phyloP scores from a whole-genome alignment of 1,284 basidiomycete genomes.

The Leccinum huronense region DNA sequence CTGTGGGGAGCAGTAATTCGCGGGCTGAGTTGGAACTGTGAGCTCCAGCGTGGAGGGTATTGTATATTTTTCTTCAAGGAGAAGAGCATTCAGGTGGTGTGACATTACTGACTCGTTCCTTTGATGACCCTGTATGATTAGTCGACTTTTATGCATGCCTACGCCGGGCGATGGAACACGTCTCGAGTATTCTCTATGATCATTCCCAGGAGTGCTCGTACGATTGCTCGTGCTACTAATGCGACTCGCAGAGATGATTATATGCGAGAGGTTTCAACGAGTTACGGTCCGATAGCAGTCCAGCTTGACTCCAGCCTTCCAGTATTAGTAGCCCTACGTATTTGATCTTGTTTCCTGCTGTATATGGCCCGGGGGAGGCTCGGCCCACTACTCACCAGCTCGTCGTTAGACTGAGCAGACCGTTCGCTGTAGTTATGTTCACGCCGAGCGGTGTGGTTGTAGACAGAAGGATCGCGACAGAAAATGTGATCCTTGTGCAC shows the following conservation, averaged over 20 bases:
- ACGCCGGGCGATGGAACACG: too few relatives aligned
- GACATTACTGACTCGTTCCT: background rate
- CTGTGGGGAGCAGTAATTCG: slow-evolving; percentile 29
- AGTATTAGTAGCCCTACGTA: too few relatives aligned
- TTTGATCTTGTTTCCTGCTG: too few relatives aligned
- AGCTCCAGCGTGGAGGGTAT: background rate
- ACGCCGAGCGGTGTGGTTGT: background rate
- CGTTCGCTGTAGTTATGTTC: background rate
- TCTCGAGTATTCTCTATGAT: background rate
- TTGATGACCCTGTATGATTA: background rate
- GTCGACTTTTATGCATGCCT: background rate
- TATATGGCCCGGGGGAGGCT: too few relatives aligned
- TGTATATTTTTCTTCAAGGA: background rate
- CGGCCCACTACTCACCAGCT: background rate
- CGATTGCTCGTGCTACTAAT: too few relatives aligned
- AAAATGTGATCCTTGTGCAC: background rate
- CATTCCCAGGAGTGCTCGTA: too few relatives aligned
- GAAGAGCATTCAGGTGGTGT: background rate
- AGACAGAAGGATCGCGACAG: background rate
- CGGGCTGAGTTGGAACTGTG: slow-evolving; percentile 22
- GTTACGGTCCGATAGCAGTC: background rate
- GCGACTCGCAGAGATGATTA: too few relatives aligned
- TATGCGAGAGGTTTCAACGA: too few relatives aligned
- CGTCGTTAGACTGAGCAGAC: background rate
- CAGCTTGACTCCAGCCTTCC: too few relatives aligned